Conservation (phyloP, 257 asterid species). For the Scutellaria galericulata region DNA sequence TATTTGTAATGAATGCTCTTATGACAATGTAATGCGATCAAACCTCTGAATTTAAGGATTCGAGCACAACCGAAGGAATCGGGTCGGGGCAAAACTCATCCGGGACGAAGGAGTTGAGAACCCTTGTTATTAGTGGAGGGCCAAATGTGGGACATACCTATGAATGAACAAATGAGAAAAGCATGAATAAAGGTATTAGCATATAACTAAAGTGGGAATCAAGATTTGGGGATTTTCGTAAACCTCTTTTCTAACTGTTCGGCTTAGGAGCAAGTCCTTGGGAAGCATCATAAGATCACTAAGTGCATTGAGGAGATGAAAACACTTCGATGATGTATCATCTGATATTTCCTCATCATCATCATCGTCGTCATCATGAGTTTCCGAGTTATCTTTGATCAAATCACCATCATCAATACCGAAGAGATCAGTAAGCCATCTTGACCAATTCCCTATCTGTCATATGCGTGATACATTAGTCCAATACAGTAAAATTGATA, state of each 20-base stretch:
- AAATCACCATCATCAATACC: constrained; percentile 65
- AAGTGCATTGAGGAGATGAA: constrained; percentile 74
- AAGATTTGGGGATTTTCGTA: constrained; percentile 22
- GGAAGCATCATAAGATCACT: constrained; percentile 98
- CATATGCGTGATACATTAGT: neutral
- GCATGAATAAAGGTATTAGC: constrained; percentile 15
- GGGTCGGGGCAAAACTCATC: constrained; percentile 88
- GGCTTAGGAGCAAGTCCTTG: constrained; percentile 77
- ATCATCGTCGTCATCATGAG: constrained; percentile 39
- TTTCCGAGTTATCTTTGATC: constrained; percentile 38
- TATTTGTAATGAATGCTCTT: neutral
- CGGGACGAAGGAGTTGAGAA: constrained; percentile 66
- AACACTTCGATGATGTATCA: constrained; percentile 58
- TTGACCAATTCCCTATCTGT: constrained; percentile 90
- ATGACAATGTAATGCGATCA: too few relatives aligned
- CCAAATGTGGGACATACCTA: constrained; percentile 82
- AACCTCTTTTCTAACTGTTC: constrained; percentile 76
- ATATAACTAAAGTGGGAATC: constrained; percentile 11
- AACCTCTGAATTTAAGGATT: constrained; percentile 72
- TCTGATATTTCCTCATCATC: constrained; percentile 45
- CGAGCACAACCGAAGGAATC: constrained; percentile 68
- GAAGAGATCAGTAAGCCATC: constrained; percentile 79
- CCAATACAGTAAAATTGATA: too few relatives aligned
- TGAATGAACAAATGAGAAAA: constrained; percentile 36
- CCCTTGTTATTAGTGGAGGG: constrained; percentile 67